phyloP scores from a whole-genome alignment of 139 green algal genomes.

The Closterium sp. region DNA sequence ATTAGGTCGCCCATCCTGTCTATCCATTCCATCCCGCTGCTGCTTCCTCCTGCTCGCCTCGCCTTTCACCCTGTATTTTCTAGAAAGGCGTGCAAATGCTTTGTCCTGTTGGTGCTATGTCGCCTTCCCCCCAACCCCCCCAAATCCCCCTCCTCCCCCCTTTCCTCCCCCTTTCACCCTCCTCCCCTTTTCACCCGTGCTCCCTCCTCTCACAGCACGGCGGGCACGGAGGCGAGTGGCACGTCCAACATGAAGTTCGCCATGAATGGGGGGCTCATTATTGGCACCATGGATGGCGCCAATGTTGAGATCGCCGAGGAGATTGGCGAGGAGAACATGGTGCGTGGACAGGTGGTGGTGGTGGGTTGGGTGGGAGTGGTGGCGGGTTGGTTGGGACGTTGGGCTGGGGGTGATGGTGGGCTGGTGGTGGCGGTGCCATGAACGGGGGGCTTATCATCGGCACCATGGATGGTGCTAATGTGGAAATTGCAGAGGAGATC shows the following conservation, averaged over 20 bases:
- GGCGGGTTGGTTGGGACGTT: background rate
- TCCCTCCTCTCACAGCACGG: slow-evolving; percentile 52
- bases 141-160: background rate
- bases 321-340: slow-evolving; percentile 75
- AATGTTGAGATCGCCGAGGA: slow-evolving; percentile 97
- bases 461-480: slow-evolving; percentile 97
- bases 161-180: background rate
- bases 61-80: background rate
- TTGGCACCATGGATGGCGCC: slow-evolving; percentile 97
- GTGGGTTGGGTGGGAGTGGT: background rate
- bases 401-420: too few species aligned
- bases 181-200: background rate
- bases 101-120: background rate
- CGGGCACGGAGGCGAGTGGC: slow-evolving; percentile 86
- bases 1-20: background rate
- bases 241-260: slow-evolving; percentile 99
- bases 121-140: background rate
- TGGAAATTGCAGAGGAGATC: slow-evolving; percentile 92
- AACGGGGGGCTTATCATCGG: slow-evolving; percentile 97
- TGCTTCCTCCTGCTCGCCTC: background rate
- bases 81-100: too few species aligned
- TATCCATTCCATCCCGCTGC: background rate
- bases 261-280: slow-evolving; percentile 97
- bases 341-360: background rate
- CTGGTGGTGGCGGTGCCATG: slow-evolving; percentile 59